Evolutionary conservation across 164 flowering plant species (phyloP).

Genomic region (Santalum album): DNA sequence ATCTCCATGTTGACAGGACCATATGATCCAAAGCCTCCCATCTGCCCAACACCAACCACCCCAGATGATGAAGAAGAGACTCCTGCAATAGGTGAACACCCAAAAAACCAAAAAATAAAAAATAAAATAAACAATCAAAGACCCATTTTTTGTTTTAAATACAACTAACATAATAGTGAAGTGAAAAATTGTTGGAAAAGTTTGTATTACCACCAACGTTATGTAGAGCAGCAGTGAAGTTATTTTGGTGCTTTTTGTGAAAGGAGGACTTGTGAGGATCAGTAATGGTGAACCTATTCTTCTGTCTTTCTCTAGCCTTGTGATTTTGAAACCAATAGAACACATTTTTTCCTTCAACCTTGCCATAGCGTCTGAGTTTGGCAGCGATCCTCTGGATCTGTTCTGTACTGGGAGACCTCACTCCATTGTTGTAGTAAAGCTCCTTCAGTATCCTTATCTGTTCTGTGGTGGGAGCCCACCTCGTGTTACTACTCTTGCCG

Average conservation of each 20-base stretch:
- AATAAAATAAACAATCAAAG: too few species aligned
- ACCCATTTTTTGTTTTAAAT: too few species aligned
- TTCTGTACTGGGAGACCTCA: conserved; percentile 80
- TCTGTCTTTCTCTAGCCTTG: conserved; percentile 93
- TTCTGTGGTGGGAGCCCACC: conserved; percentile 95
- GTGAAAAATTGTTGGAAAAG: too few species aligned
- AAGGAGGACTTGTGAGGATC: too few species aligned
- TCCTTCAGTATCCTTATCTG: conserved; percentile 85
- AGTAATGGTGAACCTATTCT: conserved; percentile 38
- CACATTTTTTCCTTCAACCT: conserved; percentile 96
- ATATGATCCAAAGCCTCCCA: conserved; percentile 40
- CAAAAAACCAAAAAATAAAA: too few species aligned
- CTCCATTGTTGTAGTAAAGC: conserved; percentile 85
- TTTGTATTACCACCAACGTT: too few species aligned
- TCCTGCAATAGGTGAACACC: too few species aligned
- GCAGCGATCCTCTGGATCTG: conserved; percentile 91
- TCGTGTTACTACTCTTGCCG: conserved; percentile 61
- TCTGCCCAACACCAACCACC: conserved; percentile 35
- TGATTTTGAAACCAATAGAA: conserved; percentile 99
- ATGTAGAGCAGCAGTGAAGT: too few species aligned
- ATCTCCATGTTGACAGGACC: conserved; percentile 65
- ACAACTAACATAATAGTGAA: too few species aligned
- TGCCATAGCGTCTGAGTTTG: conserved; percentile 73
- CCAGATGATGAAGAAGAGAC: conserved; percentile 26
- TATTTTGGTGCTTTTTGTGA: too few species aligned